phyloP scores from a whole-genome alignment of 495 filamentous ascomycete genomes.

The Viridothelium virens region DNA sequence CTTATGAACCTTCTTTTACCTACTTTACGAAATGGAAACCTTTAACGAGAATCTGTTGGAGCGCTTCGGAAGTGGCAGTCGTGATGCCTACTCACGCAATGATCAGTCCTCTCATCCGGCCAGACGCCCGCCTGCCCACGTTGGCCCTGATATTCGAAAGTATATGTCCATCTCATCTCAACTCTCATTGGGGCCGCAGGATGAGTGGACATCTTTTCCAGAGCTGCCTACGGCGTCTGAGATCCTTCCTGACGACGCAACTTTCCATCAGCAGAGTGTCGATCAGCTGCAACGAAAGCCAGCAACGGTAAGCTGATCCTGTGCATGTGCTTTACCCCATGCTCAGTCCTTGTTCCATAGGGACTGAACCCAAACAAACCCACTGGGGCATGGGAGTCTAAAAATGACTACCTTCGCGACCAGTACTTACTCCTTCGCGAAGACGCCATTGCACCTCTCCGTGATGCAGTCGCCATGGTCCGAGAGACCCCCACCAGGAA shows the following conservation, averaged over 20 bases:
- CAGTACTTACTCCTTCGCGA: conserved; percentile 39
- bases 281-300: not conserved
- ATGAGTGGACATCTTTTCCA: conserved; percentile 27
- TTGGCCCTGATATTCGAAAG: not conserved
- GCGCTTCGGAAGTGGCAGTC: not conserved
- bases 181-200: not conserved
- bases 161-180: not conserved
- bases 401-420: conserved; percentile 25
- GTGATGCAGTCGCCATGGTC: conserved; percentile 34
- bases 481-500: conserved; percentile 21
- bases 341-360: not conserved
- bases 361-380: conserved; percentile 32
- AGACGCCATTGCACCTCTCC: conserved; percentile 38
- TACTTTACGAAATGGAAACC: not conserved
- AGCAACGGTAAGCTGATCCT: not conserved
- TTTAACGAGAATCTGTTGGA: not conserved
- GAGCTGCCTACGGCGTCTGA: conserved; percentile 30
- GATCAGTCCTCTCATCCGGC: not conserved
- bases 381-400: conserved; percentile 33
- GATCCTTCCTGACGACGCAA: conserved; percentile 13
- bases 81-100: not conserved
- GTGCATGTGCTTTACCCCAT: not conserved
- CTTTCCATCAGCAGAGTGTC: not conserved
- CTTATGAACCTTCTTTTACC: too few species aligned
- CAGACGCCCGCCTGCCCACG: not conserved